Conservation (phyloP, 2,329 filamentous ascomycete genomes). For the Cordyceps cateniannulata region DNA sequence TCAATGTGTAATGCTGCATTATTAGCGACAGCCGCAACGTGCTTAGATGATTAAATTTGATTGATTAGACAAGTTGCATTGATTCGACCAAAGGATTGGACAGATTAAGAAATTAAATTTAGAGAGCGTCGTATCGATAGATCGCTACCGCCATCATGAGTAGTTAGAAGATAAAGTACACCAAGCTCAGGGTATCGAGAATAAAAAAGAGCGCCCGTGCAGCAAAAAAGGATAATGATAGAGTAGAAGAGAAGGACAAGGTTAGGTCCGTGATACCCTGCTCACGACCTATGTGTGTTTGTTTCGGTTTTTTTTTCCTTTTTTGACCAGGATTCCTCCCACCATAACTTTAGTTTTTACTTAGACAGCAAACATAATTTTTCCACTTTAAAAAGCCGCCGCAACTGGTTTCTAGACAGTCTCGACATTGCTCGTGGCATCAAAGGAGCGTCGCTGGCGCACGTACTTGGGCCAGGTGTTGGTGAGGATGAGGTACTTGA, state of each 20-base stretch:
- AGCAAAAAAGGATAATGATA: background rate
- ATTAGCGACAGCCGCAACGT: background rate
- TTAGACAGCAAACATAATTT: background rate
- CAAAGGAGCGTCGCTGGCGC: constrained; percentile 30
- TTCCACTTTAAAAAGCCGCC: background rate
- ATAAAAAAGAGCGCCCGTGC: background rate
- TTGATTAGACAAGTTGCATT: background rate
- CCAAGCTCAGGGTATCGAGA: constrained; percentile 8
- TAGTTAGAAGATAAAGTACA: background rate
- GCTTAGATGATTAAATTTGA: background rate
- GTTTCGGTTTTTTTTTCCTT: background rate
- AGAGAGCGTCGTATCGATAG: background rate
- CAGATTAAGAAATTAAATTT: background rate
- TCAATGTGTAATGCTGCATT: background rate
- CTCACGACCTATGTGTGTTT: background rate
- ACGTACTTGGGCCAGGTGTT: constrained; percentile 64
- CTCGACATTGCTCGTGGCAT: constrained; percentile 11
- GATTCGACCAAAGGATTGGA: background rate
- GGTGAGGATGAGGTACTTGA: constrained; percentile 62
- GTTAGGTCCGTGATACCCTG: background rate
- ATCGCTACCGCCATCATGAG: background rate
- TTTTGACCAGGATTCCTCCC: background rate
- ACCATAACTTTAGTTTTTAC: background rate
- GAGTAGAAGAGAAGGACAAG: background rate
- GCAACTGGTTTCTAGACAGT: constrained; percentile 2